Percentiles rank a stretch among this genome's conserved stretches.
Evolutionary conservation across 164 flowering plant genomes (phyloP).

Genomic region (Dillenia suffruticosa): DNA sequence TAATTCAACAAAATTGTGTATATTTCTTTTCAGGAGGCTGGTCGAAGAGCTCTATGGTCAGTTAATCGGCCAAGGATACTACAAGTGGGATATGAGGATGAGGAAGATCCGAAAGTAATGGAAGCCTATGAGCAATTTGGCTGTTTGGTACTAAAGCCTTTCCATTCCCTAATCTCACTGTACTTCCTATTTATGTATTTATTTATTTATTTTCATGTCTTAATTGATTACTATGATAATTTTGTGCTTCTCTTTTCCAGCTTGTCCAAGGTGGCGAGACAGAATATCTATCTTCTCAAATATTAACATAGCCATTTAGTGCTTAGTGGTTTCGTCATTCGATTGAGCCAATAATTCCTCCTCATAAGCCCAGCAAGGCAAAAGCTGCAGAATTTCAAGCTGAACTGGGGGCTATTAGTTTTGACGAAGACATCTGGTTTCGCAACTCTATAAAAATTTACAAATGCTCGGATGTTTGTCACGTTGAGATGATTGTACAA

Average conservation of each 20-base stretch:
- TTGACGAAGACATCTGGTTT: too few species aligned
- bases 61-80: slow-evolving; percentile 84
- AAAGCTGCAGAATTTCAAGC: too few species aligned
- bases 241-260: slow-evolving; percentile 26
- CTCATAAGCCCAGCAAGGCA: too few species aligned
- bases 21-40: slow-evolving; percentile 61
- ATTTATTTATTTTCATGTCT: not conserved
- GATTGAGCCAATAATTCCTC: too few species aligned
- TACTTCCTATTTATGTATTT: not conserved
- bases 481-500: too few species aligned
- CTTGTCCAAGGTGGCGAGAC: slow-evolving; percentile 41
- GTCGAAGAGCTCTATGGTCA: slow-evolving; percentile 90
- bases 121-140: slow-evolving; percentile 89
- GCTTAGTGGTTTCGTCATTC: not conserved
- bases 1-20: too few species aligned
- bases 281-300: slow-evolving; percentile 28
- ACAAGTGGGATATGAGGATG: slow-evolving; percentile 89
- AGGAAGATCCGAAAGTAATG: slow-evolving; percentile 89
- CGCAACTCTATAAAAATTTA: too few species aligned
- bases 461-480: too few species aligned
- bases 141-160: slow-evolving; percentile 56
- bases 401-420: too few species aligned
- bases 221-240: not conserved
- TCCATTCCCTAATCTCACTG: not conserved
- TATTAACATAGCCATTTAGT: slow-evolving; percentile 13